phyloP scores from a whole-genome alignment of 2,329 filamentous ascomycete species.

The Hypoxylon sp. region DNA sequence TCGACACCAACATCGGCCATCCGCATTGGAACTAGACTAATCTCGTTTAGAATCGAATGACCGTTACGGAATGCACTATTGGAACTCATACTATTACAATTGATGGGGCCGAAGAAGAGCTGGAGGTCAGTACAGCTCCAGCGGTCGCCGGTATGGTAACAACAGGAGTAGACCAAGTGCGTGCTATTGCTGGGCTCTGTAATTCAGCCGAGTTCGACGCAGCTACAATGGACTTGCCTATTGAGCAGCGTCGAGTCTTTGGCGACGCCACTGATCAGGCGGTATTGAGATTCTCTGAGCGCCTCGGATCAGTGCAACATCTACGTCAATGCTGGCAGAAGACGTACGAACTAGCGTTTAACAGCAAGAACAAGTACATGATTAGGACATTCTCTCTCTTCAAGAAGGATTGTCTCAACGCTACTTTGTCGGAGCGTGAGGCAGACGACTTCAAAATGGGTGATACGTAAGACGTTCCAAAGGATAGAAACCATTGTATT shows the following conservation, averaged over 20 bases:
- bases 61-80: slow-evolving; percentile 77
- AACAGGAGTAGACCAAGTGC: slow-evolving; percentile 70
- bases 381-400: slow-evolving; percentile 71
- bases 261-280: slow-evolving; percentile 85
- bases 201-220: slow-evolving; percentile 83
- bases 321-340: slow-evolving; percentile 75
- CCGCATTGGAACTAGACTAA: slow-evolving; percentile 5
- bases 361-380: slow-evolving; percentile 89
- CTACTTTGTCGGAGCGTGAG: slow-evolving; percentile 58
- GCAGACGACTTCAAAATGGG: slow-evolving; percentile 55
- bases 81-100: slow-evolving; percentile 65
- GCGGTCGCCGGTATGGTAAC: slow-evolving; percentile 51
- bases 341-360: slow-evolving; percentile 79
- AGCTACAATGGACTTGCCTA: slow-evolving; percentile 70
- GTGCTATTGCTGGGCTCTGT: slow-evolving; percentile 75
- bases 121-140: slow-evolving; percentile 52
- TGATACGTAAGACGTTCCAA: slow-evolving; percentile 56
- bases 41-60: slow-evolving; percentile 74
- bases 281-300: slow-evolving; percentile 79
- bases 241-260: slow-evolving; percentile 75
- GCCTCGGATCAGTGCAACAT: slow-evolving; percentile 71
- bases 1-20: neutral
- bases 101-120: slow-evolving; percentile 64
- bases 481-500: slow-evolving; percentile 40
- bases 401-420: slow-evolving; percentile 55